phyloP scores from a whole-genome alignment of 2,329 filamentous ascomycete species.

The Beauveria medogensis region DNA sequence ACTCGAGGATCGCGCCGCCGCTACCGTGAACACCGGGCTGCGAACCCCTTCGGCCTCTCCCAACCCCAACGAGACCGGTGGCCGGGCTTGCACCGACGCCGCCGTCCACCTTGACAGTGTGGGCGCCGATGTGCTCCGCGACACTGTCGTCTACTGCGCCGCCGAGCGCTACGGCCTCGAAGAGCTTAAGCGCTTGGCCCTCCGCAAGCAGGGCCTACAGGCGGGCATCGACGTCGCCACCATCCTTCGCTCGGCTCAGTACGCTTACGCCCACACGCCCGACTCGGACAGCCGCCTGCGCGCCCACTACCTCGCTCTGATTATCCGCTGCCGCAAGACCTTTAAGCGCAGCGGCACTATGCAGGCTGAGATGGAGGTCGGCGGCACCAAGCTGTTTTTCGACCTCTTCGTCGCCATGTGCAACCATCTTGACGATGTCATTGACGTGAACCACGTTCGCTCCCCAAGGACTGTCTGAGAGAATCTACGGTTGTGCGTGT shows the following conservation, averaged over 20 bases:
- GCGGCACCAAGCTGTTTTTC: constrained; percentile 87
- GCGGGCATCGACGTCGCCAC: constrained; percentile 85
- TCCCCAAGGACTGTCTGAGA: constrained; percentile 49
- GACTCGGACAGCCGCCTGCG: constrained; percentile 87
- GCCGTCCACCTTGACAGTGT: constrained; percentile 64
- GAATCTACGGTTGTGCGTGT: not conserved
- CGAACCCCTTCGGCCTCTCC: constrained; percentile 41
- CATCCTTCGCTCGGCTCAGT: constrained; percentile 86
- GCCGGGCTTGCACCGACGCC: constrained; percentile 31
- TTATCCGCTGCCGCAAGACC: constrained; percentile 93
- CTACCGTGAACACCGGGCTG: constrained; percentile 31
- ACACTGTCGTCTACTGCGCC: constrained; percentile 91
- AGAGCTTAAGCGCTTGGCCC: constrained; percentile 81
- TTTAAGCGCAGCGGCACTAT: constrained; percentile 98
- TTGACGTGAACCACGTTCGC: constrained; percentile 68
- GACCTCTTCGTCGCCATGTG: constrained; percentile 97
- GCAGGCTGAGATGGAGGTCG: constrained; percentile 97
- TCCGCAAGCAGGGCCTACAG: constrained; percentile 92
- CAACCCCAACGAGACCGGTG: constrained; percentile 38
- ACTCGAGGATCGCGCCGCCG: constrained; percentile 57
- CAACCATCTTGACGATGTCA: constrained; percentile 95
- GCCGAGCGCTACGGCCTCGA: constrained; percentile 86
- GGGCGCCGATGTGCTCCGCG: constrained; percentile 71
- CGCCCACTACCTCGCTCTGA: constrained; percentile 94
- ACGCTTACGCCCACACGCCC: constrained; percentile 91